Base-by-base conservation (phyloP, 169 alveolate species). In the Cryptosporidium baileyi region DNA sequence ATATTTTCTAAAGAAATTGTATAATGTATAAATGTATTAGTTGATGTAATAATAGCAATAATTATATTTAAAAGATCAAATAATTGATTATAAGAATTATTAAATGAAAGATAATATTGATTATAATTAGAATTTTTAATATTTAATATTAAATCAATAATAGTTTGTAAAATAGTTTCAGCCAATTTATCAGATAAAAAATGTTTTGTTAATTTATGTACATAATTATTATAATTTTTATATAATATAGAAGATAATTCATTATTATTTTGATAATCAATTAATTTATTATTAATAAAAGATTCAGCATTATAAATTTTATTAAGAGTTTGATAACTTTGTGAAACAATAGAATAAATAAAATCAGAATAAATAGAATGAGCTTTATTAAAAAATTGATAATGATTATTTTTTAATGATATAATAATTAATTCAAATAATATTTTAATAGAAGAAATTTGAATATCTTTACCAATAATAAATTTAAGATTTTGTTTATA, bases 131-230 rank as follows among this genome's bases (percentile, higher is more conserved):
- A 40, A 3, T 74, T 17, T 1, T 54, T n/a, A 24, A 19, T 7
- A 9, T n/a, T 47, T 22, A 65, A n/a, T 13, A 65, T 36, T 5
- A 74, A 22, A 19, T 74, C 85, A 54, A 74, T 60, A 1, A 74
- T 59, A 9, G 85, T 26, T 43, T 74, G 85, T 11, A 74, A 38
- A 6, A 74, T 19, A 32, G 67, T 26, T n/a, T 74, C 85, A 19
- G 85, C 85, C 19, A 74, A 28, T 54, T 74, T 74, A 36, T 74
- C 85, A 38, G 85, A 74, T 28, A 74, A 36, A 24, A 38, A 54
- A 13, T 51, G 36, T 44, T 74, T 74, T 36, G 38, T 17, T 13
- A 74, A 7, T 47, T 74, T 57, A 26, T 38, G 47, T 13, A 54
- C 67, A 36, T 74, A 74, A n/a, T 22, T 30, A 19, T 74, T 54